These are phyloP conservation scores for Botrytis medusae DNA, from an alignment of 2,329 filamentous ascomycete species.

Conservation along the genomic window DNA sequence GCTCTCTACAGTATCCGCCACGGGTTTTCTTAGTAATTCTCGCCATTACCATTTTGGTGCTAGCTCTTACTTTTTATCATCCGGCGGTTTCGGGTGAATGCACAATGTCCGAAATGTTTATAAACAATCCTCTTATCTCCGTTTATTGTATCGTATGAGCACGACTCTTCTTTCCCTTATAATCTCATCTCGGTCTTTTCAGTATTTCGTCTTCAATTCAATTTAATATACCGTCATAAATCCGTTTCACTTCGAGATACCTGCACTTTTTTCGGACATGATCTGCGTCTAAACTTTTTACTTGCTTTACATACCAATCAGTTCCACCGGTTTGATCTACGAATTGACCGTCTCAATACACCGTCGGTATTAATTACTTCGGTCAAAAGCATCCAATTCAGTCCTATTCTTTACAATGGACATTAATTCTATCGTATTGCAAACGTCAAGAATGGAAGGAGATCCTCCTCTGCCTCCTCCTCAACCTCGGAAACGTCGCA, in stretches of 20 bases:
- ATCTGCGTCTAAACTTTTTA: background rate
- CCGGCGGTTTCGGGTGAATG: background rate
- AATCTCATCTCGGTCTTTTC: slow-evolving; percentile 15
- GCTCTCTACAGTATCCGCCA: background rate
- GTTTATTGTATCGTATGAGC: background rate
- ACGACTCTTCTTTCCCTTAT: background rate
- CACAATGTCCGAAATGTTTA: slow-evolving; percentile 12
- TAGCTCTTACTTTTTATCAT: background rate
- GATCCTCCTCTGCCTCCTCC: slow-evolving; percentile 7
- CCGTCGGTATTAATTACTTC: background rate
- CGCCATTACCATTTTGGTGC: background rate
- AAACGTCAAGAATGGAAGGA: background rate
- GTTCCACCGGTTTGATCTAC: background rate
- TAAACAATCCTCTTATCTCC: slow-evolving; percentile 12
- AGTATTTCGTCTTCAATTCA: background rate
- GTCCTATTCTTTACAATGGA: slow-evolving; percentile 2
- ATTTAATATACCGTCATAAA: slow-evolving; percentile 12
- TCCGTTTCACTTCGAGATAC: background rate
- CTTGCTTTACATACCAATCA: background rate
- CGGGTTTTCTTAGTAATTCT: background rate
- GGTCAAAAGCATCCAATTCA: background rate
- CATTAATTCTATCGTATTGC: slow-evolving; percentile 18
- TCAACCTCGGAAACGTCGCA: slow-evolving; percentile 33
- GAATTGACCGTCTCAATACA: background rate
- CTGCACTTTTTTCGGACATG: background rate